Evolutionary conservation across 441 rosid genomes (phyloP), one percentile per base, ranked within the genome.

Genomic region (Manihot esculenta): DNA sequence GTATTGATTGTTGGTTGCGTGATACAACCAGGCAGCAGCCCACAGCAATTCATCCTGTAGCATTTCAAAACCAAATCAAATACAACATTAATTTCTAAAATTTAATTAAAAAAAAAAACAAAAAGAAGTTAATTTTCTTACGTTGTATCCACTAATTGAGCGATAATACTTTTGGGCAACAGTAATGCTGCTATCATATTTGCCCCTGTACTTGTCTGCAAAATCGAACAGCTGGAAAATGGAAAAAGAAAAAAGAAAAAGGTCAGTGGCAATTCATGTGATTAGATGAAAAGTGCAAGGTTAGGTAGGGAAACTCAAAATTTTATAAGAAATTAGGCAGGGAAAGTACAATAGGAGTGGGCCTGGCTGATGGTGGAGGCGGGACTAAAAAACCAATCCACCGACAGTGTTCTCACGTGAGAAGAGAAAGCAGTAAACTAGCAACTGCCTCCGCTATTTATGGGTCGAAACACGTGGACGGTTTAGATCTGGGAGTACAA

Each of bases 1-100:
- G 78, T 74, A 85, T 56, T 79, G 82, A 26, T 81, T 85, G 87
- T 88, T 78, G 2, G 93, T 84, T 42, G 98, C 98, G 42, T 88
- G 86, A 74, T 82, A 92, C 77, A 92, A 35, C 98, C 98, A 92
- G 17, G 97, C 93, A 20, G 98, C 98, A 35, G 93, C 95, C 97
- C 97, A 92, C 0, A 92, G 79, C 80, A 92, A 77, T 74, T 90
- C 98, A 55, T 92, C 98, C 98, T 90, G 74, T 21, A 64, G 30
- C 51, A 35, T 7, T 62, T 21, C 42, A 72, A 18, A 68, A n/a
- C 61, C 21, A 65, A 24, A 62, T 50, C 26, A n/a, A 35, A 11
- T 50, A 62, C 5, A 35, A 3, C 12, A 27, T 30, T 11, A 64
- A 62, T 7, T 33, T 11, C 10, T 18, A 53, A 45, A 70, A 59